Evolutionary conservation across 768 basidiomycete genomes (phyloP), one percentile per base, ranked within the genome.

Genomic region (Boletus subcaerulescens): DNA sequence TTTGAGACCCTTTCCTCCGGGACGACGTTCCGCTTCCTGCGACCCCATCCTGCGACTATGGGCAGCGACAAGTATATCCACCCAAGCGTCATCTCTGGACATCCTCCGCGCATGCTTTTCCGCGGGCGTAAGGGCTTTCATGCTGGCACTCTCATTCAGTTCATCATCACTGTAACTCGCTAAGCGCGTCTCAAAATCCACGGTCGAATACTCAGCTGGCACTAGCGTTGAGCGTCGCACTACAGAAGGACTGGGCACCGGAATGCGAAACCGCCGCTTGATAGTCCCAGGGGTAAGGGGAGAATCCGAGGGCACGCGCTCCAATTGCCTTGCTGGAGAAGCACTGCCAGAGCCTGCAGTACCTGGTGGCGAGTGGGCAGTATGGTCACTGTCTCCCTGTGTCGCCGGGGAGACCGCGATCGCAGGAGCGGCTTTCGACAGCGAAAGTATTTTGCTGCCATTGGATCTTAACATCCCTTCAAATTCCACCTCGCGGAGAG

Each of bases 111-210:
- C 76, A 36, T 78, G 70, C 20, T 68, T 70, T 38, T 72, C 65
- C 18, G 77, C 68, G 63, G 76, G 75, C 71, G 80, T 74, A 40
- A 62, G 56, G 13, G 65, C 61, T 57, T 73, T 74, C 43, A 68
- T 58, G 58, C 77, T 77, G 9, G 70, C 63, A 56, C 76, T 79
- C 42, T 76, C 70, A 49, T 74, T 74, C 35, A 71, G 65, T 56
- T 71, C 78, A 59, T 79, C 77, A 20, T 79, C 78, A 52, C 76
- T 77, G 29, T 77, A 85, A 63, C 83, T 85, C 40, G 88, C 84
- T 64, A 91, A 73, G 55, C 90, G 78, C 32, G 89, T 91, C 74
- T 90, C 85, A 73, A 93, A 93, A 50, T 93, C 90, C 46, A 93
- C 82, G 35, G 80, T 82, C 50, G 89, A 85, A 68, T 89, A 89